Evolutionary conservation across 2,329 filamentous ascomycete species (phyloP).

Genomic region (Aaosphaeria pasadenensis): DNA sequence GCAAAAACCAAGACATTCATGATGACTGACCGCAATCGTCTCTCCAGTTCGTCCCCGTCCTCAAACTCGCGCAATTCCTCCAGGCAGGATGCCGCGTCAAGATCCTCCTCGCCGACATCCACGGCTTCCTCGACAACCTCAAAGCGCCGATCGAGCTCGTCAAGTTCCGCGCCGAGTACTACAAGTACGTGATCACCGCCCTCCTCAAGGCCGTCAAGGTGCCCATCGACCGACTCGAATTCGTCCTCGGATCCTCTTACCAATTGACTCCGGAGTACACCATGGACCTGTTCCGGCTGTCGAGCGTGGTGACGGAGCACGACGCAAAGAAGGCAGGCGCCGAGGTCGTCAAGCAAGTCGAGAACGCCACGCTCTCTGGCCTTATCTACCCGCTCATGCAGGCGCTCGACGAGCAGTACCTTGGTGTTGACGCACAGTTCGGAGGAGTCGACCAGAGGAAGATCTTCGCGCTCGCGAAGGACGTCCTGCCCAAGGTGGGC

Average conservation of each 20-base stretch:
- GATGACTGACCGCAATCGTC: slow-evolving; percentile 4
- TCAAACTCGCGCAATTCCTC: slow-evolving; percentile 88
- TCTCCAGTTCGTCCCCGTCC: slow-evolving; percentile 67
- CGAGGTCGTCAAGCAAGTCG: slow-evolving; percentile 90
- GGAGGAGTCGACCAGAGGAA: slow-evolving; percentile 79
- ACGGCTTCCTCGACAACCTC: slow-evolving; percentile 76
- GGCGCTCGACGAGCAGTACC: slow-evolving; percentile 78
- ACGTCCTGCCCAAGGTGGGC: slow-evolving; percentile 79
- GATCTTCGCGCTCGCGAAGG: slow-evolving; percentile 81
- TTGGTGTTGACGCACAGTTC: slow-evolving; percentile 85
- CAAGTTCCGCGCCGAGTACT: slow-evolving; percentile 78
- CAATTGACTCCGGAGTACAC: slow-evolving; percentile 67
- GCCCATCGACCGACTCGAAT: slow-evolving; percentile 72
- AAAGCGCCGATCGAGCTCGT: slow-evolving; percentile 90
- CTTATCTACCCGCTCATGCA: slow-evolving; percentile 86
- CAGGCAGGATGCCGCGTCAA: slow-evolving; percentile 79
- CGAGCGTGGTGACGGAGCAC: slow-evolving; percentile 68
- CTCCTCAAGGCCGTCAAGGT: slow-evolving; percentile 77
- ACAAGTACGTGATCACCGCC: slow-evolving; percentile 70
- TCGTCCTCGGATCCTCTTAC: slow-evolving; percentile 82
- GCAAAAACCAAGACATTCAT: neutral
- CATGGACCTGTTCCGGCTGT: slow-evolving; percentile 84
- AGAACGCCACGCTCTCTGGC: slow-evolving; percentile 70
- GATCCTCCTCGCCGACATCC: slow-evolving; percentile 64
- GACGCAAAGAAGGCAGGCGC: slow-evolving; percentile 87